These are phyloP conservation scores for Tricholoma matsutake DNA, from an alignment of 768 basidiomycete genomes.

Conservation along the genomic window DNA sequence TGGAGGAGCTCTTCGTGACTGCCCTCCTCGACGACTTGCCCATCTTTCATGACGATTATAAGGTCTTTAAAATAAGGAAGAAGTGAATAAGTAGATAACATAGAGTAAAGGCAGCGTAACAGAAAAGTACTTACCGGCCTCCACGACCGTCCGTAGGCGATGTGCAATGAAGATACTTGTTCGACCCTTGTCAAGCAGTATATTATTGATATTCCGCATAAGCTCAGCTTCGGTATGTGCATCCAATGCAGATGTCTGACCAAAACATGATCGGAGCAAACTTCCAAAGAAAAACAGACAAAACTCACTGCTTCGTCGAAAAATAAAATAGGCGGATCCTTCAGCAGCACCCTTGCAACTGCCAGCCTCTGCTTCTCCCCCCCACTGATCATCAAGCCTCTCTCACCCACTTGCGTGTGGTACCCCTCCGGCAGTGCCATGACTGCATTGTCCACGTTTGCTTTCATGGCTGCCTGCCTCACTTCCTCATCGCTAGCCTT, in stretches of 20 bases:
- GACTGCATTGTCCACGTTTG: conserved; percentile 84
- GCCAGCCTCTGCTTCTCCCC: conserved; percentile 98
- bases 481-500: conserved; percentile 91
- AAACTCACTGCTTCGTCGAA: conserved; percentile 93
- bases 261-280: not conserved
- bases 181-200: conserved; percentile 69
- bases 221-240: conserved; percentile 92
- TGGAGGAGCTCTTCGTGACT: conserved; percentile 86
- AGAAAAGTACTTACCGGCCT: conserved; percentile 59
- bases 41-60: conserved; percentile 93
- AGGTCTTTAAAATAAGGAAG: conserved; percentile 49
- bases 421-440: conserved; percentile 83
- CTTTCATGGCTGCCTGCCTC: conserved; percentile 74
- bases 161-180: conserved; percentile 99
- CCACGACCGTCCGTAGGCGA: conserved; percentile 82
- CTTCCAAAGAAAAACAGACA: conserved; percentile 1
- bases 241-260: conserved; percentile 91
- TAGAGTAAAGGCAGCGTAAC: not conserved
- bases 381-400: conserved; percentile 97
- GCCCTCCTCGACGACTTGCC: conserved; percentile 87
- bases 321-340: conserved; percentile 94
- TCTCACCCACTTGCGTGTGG: conserved; percentile 88
- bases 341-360: conserved; percentile 89
- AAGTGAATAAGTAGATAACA: not conserved
- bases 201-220: conserved; percentile 89